Percentiles rank a stretch among this genome's conserved stretches.
phyloP scores from a whole-genome alignment of 106 monocot genomes.

The Platanthera zijinensis region DNA sequence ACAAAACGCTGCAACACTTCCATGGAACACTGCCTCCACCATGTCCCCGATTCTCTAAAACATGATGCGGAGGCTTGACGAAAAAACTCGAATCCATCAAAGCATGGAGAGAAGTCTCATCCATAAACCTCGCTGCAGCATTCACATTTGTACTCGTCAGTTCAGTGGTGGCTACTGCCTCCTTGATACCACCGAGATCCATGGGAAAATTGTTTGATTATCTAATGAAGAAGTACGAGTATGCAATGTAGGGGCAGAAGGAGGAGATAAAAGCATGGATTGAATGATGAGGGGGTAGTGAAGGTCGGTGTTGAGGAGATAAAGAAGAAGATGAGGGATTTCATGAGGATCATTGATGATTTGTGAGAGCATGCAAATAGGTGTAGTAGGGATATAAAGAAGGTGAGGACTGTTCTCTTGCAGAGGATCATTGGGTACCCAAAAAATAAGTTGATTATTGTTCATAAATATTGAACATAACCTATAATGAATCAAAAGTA shows the following conservation, averaged over 20 bases:
- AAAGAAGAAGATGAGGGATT: constrained; percentile 17
- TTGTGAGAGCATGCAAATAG: constrained; percentile 37
- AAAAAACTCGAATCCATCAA: constrained; percentile 21
- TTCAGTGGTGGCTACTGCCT: constrained; percentile 27
- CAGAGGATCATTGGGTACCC: constrained; percentile 18
- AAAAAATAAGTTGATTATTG: background rate
- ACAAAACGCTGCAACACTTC: no score
- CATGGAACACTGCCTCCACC: no score
- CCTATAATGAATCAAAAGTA: no score
- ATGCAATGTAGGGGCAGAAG: constrained; percentile 23
- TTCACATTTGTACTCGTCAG: constrained; percentile 30
- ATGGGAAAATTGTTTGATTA: constrained; percentile 7
- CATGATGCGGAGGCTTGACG: constrained; percentile 21
- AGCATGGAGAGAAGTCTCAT: constrained; percentile 34
- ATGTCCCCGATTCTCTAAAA: constrained; percentile 1
- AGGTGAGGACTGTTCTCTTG: constrained; percentile 41
- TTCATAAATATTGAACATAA: no score
- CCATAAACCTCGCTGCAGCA: constrained; percentile 18
- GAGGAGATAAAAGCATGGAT: constrained; percentile 24
- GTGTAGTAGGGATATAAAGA: constrained; percentile 33
- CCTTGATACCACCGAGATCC: constrained; percentile 21
- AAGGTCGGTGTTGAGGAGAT: constrained; percentile 30
- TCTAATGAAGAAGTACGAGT: constrained; percentile 32
- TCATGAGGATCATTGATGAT: constrained; percentile 20
- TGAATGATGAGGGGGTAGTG: constrained; percentile 20